Base-by-base conservation (phyloP, 108 stramenopile genomes). In the Cyclostephanos tholiformis region DNA sequence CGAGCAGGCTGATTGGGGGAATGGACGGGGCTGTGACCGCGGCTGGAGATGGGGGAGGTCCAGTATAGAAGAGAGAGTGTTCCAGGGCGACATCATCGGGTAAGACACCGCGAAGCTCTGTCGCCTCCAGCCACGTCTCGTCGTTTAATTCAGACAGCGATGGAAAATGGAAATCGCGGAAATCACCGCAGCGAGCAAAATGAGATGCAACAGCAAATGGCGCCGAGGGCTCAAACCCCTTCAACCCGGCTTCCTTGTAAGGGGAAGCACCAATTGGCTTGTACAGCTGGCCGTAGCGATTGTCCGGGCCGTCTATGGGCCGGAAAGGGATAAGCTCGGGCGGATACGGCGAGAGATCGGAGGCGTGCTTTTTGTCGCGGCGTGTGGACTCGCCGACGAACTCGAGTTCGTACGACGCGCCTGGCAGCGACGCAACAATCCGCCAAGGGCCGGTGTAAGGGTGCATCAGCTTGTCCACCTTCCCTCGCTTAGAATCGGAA, bases 381-480 rank as follows among this genome's bases (percentile, higher is more conserved):
- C 46, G 41, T 44, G 3, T 55, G 0, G 16, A 7, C 1, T 10
- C 13, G 25, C 38, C 0, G 19, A n/a, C 60, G 59, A 23, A 30
- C 16, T 41, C 41, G 23, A 46, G 16, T 6, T n/a, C 43, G 46
- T 71, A 71, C 7, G 59, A 71, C 1, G 41, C 39, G 12, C 59
- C 70, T 1, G 39, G 23, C 3, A 71, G 59, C 5, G 11, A 20
- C n/a, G 1, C 4, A 10, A 26, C 20, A 25, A 70, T 59, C 12
- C 57, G 35, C 69, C 71, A 72, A 20, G 71, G 71, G 3, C 61
- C 71, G 3, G 59, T 72, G 46, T 32, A 25, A 0, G 71, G 13
- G 16, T 30, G 52, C 23, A 35, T 35, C 17, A 63, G n/a, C n/a
- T 63, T 72, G 8, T 43, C 51, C 6, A 72, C 50, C 19, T 25